Evolutionary conservation across 1,139 yeast species (phyloP).

Genomic region (Candida frijolesensis): DNA sequence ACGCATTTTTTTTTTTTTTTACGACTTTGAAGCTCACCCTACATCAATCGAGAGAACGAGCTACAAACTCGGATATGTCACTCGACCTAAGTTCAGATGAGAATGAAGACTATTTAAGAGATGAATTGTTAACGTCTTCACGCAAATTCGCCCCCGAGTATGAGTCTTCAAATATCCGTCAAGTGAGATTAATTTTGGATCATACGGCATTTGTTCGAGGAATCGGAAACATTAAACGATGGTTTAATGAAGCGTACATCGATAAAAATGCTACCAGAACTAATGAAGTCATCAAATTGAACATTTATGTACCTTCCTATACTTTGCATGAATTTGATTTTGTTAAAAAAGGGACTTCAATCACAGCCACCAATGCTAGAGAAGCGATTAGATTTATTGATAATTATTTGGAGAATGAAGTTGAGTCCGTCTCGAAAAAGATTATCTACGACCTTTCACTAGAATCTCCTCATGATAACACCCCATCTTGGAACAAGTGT

Average conservation of each 20-base stretch:
- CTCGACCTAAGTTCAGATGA: slow-evolving; percentile 11
- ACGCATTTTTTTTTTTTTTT: background rate
- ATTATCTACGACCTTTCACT: slow-evolving; percentile 27
- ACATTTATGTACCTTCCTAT: slow-evolving; percentile 51
- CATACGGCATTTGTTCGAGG: slow-evolving; percentile 63
- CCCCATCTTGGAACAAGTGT: slow-evolving; percentile 55
- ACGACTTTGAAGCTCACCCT: background rate
- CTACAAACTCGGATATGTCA: slow-evolving; percentile 12
- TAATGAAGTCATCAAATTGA: slow-evolving; percentile 26
- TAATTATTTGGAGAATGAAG: slow-evolving; percentile 26
- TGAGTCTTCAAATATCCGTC: slow-evolving; percentile 7
- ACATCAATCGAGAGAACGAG: background rate
- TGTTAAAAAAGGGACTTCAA: slow-evolving; percentile 54
- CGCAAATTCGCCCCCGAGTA: background rate
- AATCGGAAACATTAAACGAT: slow-evolving; percentile 57
- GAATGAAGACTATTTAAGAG: slow-evolving; percentile 10
- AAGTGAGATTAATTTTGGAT: slow-evolving; percentile 47
- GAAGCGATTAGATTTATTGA: slow-evolving; percentile 61
- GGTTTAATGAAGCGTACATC: slow-evolving; percentile 50
- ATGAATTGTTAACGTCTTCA: slow-evolving; percentile 14
- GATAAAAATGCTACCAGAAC: slow-evolving; percentile 21
- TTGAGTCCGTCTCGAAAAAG: slow-evolving; percentile 14
- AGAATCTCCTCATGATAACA: slow-evolving; percentile 42
- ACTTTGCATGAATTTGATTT: slow-evolving; percentile 60
- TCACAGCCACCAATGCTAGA: slow-evolving; percentile 57